Evolutionary conservation across 2,329 filamentous ascomycete genomes (phyloP), one percentile per base, ranked within the genome.

Genomic region (Fusarium oxysporum): DNA sequence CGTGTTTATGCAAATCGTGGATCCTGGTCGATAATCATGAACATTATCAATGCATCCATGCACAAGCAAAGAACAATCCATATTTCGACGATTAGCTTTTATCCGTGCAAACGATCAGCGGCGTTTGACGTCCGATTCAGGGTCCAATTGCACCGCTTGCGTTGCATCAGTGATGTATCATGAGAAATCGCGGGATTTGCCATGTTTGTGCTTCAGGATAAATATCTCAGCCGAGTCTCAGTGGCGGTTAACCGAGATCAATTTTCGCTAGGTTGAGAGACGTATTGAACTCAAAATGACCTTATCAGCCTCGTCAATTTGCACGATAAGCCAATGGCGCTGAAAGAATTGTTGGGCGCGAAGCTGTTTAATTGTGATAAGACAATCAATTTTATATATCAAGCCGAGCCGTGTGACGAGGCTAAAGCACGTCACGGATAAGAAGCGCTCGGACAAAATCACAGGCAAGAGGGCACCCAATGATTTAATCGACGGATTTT

Each of bases 1-100:
- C 33, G 40, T 12, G 33, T 50, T 63, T 54, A 69, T 69, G 53
- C 63, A 51, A 41, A 43, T 55, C 35, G 41, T n/a, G 19, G 14
- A 70, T 59, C 66, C 66, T 16, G 37, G 65, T 41, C 40, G 51
- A 53, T 70, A 70, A 65, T 59, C 58, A 54, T 37, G 13, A 37
- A 7, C 23, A 44, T 58, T 58, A 58, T 58, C 54, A 58, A 53
- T 37, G 25, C 17, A 45, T 28, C 33, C 41, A 38, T 28, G 44
- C 38, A 19, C 33, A 40, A 32, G 23, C 35, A 5, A 54, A 6
- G 14, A 30, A n/a, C 8, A 30, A 41, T 40, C 33, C 50, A 33
- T 23, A 28, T 23, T 45, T 40, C 11, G 54, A 25, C n/a, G 32
- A 14, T 25, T 14, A 8, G 7, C 23, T 32, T 16, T 45, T 17